Base-by-base conservation (phyloP, 2,329 filamentous ascomycete genomes). In the Phaeosphaeriaceae sp. region DNA sequence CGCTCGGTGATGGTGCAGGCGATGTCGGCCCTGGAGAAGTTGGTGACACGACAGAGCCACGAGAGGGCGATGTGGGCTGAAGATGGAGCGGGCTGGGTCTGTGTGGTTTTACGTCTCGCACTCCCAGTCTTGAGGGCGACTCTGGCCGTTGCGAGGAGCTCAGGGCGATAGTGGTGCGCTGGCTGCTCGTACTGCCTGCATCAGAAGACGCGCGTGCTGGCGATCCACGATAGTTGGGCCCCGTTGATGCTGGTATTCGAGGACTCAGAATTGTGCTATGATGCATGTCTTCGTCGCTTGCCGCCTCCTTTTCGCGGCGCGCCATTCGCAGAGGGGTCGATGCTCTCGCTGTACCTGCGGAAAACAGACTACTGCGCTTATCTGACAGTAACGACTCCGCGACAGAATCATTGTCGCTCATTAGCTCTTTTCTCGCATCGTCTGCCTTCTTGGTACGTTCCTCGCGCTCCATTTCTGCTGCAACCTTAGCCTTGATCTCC, bases 401-500 rank as follows among this genome's bases (percentile, higher is more conserved):
- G 7, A 70, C 46, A 0, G 73, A 73, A 24, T 74, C 65, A 51
- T 64, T 69, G 61, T 80, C 72, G 57, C 74, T 65, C 20, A 63
- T 53, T 2, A 72, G 51, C 62, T 76, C 66, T 61, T 70, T 61
- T 56, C 65, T 51, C 4, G 65, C 66, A 11, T 74, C 70, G 31
- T 71, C 69, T 2, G 68, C 67, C 56, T 72, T 74, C 62, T 76
- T 76, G 20, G 68, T 53, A 1, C 58, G 58, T 20, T 68, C 71
- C 56, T 77, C 76, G 6, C 62, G 68, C 47, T 74, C 91, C 88
- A 92, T 83, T 54, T 88, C 86, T 66, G 89, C 86, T 51, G 91
- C 88, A 2, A 96, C 92, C 63, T 91, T 89, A 70, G 91, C 89
- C 67, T 95, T 88, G 61, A 96, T 91, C 72, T 94, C 89, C 2